Percentiles rank a stretch among this genome's conserved stretches.
Conservation (phyloP, 2,329 filamentous ascomycete species). For the Fusarium tanahbumbuense region DNA sequence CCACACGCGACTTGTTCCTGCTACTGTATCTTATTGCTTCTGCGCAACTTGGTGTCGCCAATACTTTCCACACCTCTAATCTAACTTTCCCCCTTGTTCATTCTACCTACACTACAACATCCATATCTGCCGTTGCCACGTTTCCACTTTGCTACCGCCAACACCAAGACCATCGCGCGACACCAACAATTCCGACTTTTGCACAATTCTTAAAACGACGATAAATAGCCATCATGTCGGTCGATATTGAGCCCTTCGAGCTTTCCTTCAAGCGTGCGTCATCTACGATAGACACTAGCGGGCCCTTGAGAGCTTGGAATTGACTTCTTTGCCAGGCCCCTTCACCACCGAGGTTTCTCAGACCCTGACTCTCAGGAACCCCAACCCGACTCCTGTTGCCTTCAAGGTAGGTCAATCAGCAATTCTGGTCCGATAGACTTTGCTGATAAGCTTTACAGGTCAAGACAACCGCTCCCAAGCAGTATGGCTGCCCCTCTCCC, state of each 20-base stretch:
- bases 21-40: conserved; percentile 16
- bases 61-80: conserved; percentile 22
- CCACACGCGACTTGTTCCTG: conserved; percentile 22
- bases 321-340: conserved; percentile 62
- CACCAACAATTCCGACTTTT: conserved; percentile 24
- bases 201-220: not conserved
- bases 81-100: conserved; percentile 22
- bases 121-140: conserved; percentile 38
- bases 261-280: conserved; percentile 91
- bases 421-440: not conserved
- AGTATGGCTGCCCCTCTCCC: conserved; percentile 67
- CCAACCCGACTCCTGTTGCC: conserved; percentile 70
- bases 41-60: conserved; percentile 11
- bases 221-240: conserved; percentile 77
- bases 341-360: conserved; percentile 75
- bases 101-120: conserved; percentile 6
- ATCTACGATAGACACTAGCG: conserved; percentile 21
- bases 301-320: conserved; percentile 22
- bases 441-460: conserved; percentile 69
- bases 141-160: conserved; percentile 41
- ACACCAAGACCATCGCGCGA: conserved; percentile 38
- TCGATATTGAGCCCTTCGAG: conserved; percentile 92
- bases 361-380: conserved; percentile 73
- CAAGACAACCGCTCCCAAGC: conserved; percentile 98
- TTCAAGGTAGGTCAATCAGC: conserved; percentile 70